Conservation (phyloP, 2,329 filamentous ascomycete species). For the Trichoderma sp. region DNA sequence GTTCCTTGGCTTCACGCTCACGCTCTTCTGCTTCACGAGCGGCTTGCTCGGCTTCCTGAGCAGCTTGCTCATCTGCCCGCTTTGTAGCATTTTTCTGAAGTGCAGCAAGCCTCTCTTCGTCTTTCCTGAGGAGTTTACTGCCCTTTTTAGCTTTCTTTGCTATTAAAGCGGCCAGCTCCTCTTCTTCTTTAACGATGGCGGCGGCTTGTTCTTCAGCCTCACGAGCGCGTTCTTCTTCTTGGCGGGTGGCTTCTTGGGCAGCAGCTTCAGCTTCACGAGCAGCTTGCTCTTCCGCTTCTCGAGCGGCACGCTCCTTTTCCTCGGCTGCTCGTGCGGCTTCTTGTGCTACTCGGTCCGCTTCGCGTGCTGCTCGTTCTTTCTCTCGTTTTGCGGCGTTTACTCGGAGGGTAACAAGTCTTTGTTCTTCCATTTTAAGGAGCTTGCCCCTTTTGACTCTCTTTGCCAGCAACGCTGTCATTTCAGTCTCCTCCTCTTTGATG, state of each 20-base stretch:
- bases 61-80: constrained; percentile 22
- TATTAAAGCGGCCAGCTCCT: constrained; percentile 44
- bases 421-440: constrained; percentile 22
- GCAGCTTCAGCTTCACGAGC: constrained; percentile 24
- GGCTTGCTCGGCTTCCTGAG: constrained; percentile 31
- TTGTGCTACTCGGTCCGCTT: constrained; percentile 22
- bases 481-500: constrained; percentile 42
- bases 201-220: constrained; percentile 25
- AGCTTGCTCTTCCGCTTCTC: constrained; percentile 19
- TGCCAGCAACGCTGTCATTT: constrained; percentile 41
- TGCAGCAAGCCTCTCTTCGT: constrained; percentile 17
- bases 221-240: constrained; percentile 24
- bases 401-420: constrained; percentile 5
- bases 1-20: constrained; percentile 24
- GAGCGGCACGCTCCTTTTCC: constrained; percentile 18
- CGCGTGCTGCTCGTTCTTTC: constrained; percentile 11
- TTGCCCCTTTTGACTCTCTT: constrained; percentile 27
- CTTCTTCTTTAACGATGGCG: constrained; percentile 37
- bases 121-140: constrained; percentile 15
- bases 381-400: constrained; percentile 3
- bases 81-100: constrained; percentile 3
- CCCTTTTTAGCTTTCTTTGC: constrained; percentile 32
- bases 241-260: constrained; percentile 21
- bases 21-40: constrained; percentile 25
- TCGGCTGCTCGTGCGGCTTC: constrained; percentile 24